phyloP scores from a whole-genome alignment of 2,329 filamentous ascomycete genomes.

The Venturia oleaginea region DNA sequence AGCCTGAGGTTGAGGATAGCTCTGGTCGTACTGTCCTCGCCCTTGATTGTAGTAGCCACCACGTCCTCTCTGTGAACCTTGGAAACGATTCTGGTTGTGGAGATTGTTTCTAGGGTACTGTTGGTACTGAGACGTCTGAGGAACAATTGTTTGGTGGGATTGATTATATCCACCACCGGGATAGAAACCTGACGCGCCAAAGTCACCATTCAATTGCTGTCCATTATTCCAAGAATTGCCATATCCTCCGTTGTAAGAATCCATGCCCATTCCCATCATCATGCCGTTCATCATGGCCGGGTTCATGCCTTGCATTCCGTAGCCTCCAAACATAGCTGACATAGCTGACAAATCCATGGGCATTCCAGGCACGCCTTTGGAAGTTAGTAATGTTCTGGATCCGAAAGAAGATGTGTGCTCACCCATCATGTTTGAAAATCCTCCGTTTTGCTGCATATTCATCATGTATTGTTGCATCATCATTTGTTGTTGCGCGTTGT shows the following conservation, averaged over 20 bases:
- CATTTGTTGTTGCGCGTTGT: conserved; percentile 23
- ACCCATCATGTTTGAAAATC: conserved; percentile 88
- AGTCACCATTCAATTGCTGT: conserved; percentile 63
- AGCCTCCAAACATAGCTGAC: conserved; percentile 15
- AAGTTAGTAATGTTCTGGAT: background rate
- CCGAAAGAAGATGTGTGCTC: conserved; percentile 31
- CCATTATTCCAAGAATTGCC: conserved; percentile 61
- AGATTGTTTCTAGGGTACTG: conserved; percentile 52
- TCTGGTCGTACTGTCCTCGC: conserved; percentile 33
- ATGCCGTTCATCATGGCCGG: conserved; percentile 70
- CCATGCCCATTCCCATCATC: conserved; percentile 53
- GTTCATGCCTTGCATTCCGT: conserved; percentile 53
- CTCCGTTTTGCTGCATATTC: conserved; percentile 42
- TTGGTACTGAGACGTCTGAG: conserved; percentile 37
- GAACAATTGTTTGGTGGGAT: conserved; percentile 35
- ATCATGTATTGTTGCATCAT: conserved; percentile 54
- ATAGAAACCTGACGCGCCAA: conserved; percentile 48
- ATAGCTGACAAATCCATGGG: conserved; percentile 8
- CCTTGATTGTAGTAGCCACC: conserved; percentile 37
- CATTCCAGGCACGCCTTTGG: conserved; percentile 2
- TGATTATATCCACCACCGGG: conserved; percentile 45
- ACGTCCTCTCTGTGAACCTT: conserved; percentile 42
- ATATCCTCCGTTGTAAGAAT: conserved; percentile 55
- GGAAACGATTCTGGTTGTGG: conserved; percentile 68
- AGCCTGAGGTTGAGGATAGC: conserved; percentile 18